These are phyloP conservation scores for Serendipita sp. DNA, from an alignment of 768 basidiomycete genomes.

Conservation along the genomic window DNA sequence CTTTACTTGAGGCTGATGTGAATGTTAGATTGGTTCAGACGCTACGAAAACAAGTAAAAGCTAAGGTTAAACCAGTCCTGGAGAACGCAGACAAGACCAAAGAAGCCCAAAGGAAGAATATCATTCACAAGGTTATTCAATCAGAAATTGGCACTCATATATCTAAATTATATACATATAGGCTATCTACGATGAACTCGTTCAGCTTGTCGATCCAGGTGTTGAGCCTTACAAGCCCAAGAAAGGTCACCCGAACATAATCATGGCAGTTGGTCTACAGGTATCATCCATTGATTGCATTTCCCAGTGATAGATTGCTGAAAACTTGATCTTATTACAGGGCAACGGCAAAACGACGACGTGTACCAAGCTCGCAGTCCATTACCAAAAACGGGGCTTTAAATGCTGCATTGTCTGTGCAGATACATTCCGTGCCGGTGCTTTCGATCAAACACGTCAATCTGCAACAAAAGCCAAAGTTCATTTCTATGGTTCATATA, in stretches of 20 bases:
- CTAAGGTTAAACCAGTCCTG: constrained; percentile 68
- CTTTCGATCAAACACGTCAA: constrained; percentile 97
- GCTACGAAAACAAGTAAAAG: constrained; percentile 76
- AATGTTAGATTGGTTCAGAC: constrained; percentile 91
- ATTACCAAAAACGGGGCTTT: constrained; percentile 94
- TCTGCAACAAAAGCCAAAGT: constrained; percentile 98
- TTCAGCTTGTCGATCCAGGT: constrained; percentile 85
- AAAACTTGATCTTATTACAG: constrained; percentile 23
- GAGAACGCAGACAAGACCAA: constrained; percentile 60
- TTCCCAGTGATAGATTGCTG: background rate
- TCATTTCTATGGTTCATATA: constrained; percentile 97
- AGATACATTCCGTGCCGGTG: constrained; percentile 97
- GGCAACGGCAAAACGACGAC: constrained; percentile 99
- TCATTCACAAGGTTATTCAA: constrained; percentile 68
- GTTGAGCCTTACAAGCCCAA: constrained; percentile 92
- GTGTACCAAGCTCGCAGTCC: constrained; percentile 94
- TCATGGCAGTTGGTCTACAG: constrained; percentile 97
- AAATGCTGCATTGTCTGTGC: constrained; percentile 96
- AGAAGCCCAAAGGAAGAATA: constrained; percentile 66
- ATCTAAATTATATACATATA: constrained; percentile 17
- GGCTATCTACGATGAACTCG: constrained; percentile 96
- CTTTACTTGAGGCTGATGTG: constrained; percentile 82
- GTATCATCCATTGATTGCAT: constrained; percentile 25
- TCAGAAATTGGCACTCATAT: constrained; percentile 6
- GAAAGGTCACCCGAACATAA: constrained; percentile 83